Evolutionary conservation across 176 grass and related monocot species (phyloP), one percentile per base, ranked within the genome.

Genomic region (Thalia dealbata): DNA sequence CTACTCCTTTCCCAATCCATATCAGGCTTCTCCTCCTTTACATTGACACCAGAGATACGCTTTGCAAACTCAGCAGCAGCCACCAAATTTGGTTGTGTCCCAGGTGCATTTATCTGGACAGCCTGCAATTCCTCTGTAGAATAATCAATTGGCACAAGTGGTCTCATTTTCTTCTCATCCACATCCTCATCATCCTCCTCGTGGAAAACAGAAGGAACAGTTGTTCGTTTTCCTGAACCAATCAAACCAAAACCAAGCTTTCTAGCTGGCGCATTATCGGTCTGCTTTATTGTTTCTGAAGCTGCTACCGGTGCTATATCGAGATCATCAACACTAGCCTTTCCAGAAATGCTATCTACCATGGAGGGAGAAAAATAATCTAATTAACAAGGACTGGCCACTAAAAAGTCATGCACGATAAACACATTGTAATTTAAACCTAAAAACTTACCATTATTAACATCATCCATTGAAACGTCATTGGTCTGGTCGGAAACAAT

Each of bases 101-200:
- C 45, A 75, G 74, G 83, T 83, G 85, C 73, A 84, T 88, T 84
- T 24, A 61, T 41, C 32, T 83, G 90, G 78, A 99, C 78, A 80
- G 85, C 79, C 70, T 99, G 90, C 21, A 99, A 71, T 69, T 99
- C 95, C 52, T 99, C 95, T 11, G 82, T 91, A 35, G 95, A 89
- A 75, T 99, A 99, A 82, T 99, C 95, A 11, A 99, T 99, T 61
- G 95, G 95, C 30, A 99, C 90, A 72, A 99, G 82, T 63, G 90
- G 87, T 85, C 95, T 80, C 77, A 85, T 83, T 78, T 78, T 78
- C 73, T 95, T 99, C 44, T 93, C 95, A 70, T 87, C 80, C 65
- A 70, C 74, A 79, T 89, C 86, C 65, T 87, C 95, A 0, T 91
- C 90, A 71, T 95, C 95, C 52, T 85, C 95, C 81, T 86, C 80